Evolutionary conservation across 2,329 filamentous ascomycete genomes (phyloP), one percentile per base, ranked within the genome.

Genomic region (Sporothrix mexicana): DNA sequence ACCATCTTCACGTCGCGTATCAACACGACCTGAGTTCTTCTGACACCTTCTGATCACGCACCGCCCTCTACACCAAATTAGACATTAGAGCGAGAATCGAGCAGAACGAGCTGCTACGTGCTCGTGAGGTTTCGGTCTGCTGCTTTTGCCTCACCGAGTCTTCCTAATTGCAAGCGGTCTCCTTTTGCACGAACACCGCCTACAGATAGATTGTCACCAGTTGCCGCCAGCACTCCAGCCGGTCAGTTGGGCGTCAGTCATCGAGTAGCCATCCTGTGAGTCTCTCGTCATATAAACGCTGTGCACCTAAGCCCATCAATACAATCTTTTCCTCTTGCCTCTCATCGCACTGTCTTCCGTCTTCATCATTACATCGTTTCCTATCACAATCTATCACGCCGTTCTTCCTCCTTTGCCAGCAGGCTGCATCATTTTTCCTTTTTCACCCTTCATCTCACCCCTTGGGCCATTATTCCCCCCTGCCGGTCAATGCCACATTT

Each of bases 231-330:
- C 41, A 20, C 45, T 51, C 20, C 30, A 41, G 9, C 7, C 15
- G 25, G 25, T 17, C 41, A 62, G 30, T 7, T 57, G 64, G 23
- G 13, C 20, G 13, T 51, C 64, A 67, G 64, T 67, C 64, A 67
- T 67, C 64, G 64, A 67, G 49, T 47, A 49, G 30, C 64, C 6
- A 47, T 25, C 15, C 36, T 47, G 61, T 66, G 61, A 66, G 41
- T 66, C 20, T 47, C 41, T 17, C 41, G 12, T 25, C 17, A 25
- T 25, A 23, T 66, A 1, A 23, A 17, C 20, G n/a, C 23, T 47
- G 20, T 17, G 61, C 4, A 17, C 51, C 20, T 23, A 23, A 23
- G 4, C 20, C 7, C 61, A 15, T 66, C 41, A 10, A 15, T 23
- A 8, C 41, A 6, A 5, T 8, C 47, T 10, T 25, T 36, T 17